Evolutionary conservation across 495 filamentous ascomycete genomes (phyloP), one percentile per base, ranked within the genome.

Genomic region (Aspergillus bridgeri): DNA sequence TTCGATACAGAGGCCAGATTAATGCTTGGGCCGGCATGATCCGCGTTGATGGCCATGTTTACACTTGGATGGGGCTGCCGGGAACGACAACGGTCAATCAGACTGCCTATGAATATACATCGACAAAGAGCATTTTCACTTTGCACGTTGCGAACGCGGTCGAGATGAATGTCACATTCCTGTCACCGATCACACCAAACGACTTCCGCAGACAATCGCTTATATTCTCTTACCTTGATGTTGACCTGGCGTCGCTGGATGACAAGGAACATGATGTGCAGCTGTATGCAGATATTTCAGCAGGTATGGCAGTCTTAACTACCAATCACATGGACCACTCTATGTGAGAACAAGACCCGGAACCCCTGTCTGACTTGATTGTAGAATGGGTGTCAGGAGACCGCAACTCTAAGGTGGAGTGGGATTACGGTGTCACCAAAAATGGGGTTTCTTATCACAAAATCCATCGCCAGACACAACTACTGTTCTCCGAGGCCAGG

Each of bases 301-400:
- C 81, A 8, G 82, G 83, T 83, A 65, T 60, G 78, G 67, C 8
- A 48, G 46, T 23, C 15, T 23, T 5, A 17, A 15, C 20, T 45
- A 24, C n/a, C 8, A 7, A 20, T 21, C 4, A 9, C 18, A 11
- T 29, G 42, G 25, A 6, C 18, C 8, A 15, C 7, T 11, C 33
- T 3, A 38, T 38, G 33, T 38, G 8, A 15, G 33, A 1, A 13
- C 9, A 8, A 15, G 13, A 2, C 13, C 9, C 13, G 33, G 17
- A 15, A 38, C 1, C 33, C 33, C 2, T 38, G 33, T 46, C 68
- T 66, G 48, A 70, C 50, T 52, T 22, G 55, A 7, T 19, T 22
- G 8, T 53, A 85, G 83, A 86, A 75, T 86, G 81, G 81, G 72
- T 75, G 17, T 81, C 81, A 20, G 83, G 81, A 22, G 79, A 86